These are phyloP conservation scores for Phytophthora constricta DNA, from an alignment of 352 stramenopile genomes.

Conservation along the genomic window DNA sequence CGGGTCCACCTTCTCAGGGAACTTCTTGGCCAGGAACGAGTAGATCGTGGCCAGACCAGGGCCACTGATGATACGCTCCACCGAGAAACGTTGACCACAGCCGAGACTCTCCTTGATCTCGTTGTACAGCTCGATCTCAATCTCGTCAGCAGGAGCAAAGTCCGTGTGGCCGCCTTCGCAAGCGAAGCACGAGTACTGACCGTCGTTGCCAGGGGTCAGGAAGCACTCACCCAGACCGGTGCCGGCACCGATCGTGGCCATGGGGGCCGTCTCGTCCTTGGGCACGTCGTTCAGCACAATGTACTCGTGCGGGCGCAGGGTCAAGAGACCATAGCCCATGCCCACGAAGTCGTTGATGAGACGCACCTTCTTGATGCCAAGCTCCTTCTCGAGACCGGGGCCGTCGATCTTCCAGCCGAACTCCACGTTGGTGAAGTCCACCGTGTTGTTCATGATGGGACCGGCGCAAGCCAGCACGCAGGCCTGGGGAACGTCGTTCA, in stretches of 20 bases:
- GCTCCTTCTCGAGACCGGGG: constrained; percentile 61
- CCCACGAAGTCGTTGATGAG: constrained; percentile 97
- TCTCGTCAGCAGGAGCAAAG: constrained; percentile 86
- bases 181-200: constrained; percentile 89
- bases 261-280: constrained; percentile 75
- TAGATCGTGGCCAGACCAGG: constrained; percentile 95
- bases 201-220: constrained; percentile 84
- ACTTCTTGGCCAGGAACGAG: constrained; percentile 93
- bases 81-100: constrained; percentile 84
- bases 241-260: constrained; percentile 94
- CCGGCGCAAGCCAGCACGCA: constrained; percentile 86
- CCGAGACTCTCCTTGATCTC: constrained; percentile 64
- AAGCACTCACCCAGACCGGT: constrained; percentile 96
- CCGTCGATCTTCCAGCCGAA: constrained; percentile 88
- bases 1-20: constrained; percentile 79
- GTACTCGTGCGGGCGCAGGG: constrained; percentile 91
- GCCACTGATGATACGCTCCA: constrained; percentile 95
- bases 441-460: constrained; percentile 70
- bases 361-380: constrained; percentile 80
- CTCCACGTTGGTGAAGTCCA: constrained; percentile 93
- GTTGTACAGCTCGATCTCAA: constrained; percentile 83
- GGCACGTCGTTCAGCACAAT: constrained; percentile 79
- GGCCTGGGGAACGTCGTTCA: constrained; percentile 72
- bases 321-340: constrained; percentile 96
- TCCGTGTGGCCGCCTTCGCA: constrained; percentile 94